A percentile compares a stretch with the other conserved stretches of the same genome.
Evolutionary conservation across 2,329 filamentous ascomycete species (phyloP).

Genomic region (Penicillium sp.): DNA sequence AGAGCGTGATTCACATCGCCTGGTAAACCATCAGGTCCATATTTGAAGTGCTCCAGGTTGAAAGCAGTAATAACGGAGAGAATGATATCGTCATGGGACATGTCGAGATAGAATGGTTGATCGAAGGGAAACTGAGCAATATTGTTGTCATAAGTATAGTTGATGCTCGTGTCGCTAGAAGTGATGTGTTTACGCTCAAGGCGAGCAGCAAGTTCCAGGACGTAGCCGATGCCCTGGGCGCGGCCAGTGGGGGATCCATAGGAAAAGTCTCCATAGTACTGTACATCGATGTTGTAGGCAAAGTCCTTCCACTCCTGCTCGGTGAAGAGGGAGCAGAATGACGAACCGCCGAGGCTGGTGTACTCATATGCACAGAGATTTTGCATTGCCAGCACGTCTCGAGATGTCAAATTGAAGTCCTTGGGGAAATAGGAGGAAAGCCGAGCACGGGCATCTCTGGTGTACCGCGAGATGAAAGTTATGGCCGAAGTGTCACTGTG

Average conservation of each 20-base stretch:
- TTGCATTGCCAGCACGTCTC: constrained; percentile 49
- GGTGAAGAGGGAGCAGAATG: constrained; percentile 52
- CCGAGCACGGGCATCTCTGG: constrained; percentile 42
- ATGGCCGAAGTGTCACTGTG: constrained; percentile 28
- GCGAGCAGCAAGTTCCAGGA: constrained; percentile 49
- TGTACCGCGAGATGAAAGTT: constrained; percentile 44
- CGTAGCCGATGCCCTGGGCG: constrained; percentile 50
- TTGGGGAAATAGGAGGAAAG: constrained; percentile 45
- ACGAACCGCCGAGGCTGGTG: constrained; percentile 46
- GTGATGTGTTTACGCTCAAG: constrained; percentile 45
- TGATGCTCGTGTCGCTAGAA: constrained; percentile 48
- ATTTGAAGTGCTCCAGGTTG: constrained; percentile 50
- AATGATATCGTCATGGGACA: constrained; percentile 51
- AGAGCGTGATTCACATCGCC: constrained; percentile 36
- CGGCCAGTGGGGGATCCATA: constrained; percentile 48
- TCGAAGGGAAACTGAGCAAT: constrained; percentile 43
- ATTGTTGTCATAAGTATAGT: constrained; percentile 47
- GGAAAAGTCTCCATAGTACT: constrained; percentile 45
- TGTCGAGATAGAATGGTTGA: constrained; percentile 49
- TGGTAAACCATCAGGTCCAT: constrained; percentile 24
- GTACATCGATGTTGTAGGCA: constrained; percentile 50
- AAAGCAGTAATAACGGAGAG: constrained; percentile 48
- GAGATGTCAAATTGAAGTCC: constrained; percentile 46
- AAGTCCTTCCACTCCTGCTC: constrained; percentile 52
- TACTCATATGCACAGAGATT: constrained; percentile 53